Evolutionary conservation across 164 flowering plant species (phyloP), one percentile per base, ranked within the genome.

Genomic region (Malania oleifera): DNA sequence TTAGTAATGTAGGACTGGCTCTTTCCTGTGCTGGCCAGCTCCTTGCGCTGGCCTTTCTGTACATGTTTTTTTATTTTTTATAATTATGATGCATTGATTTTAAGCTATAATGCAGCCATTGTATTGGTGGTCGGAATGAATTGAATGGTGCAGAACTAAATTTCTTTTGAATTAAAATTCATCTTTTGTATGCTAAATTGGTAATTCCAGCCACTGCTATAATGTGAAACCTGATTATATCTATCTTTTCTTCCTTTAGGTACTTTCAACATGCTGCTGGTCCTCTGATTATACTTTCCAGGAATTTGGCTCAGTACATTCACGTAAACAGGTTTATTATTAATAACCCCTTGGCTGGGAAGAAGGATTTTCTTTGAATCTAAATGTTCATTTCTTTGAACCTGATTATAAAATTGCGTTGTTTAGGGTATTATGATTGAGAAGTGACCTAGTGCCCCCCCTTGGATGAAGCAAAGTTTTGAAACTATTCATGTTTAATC

Each of bases 251-350:
- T 63, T 29, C 37, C 19, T 78, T 65, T 76, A 95, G 99, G 80
- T 95, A 95, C 68, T 91, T 95, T 64, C 85, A 96, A 34, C 99
- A 95, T 82, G 98, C 98, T 15, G 55, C 78, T 71, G 84, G 95
- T 65, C 62, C 91, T 19, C 73, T 89, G 37, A 3, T 91, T 50
- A 74, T 95, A 54, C 87, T 95, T 15, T 85, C 99, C 56, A 87
- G 79, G 73, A 86, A 81, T 66, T 74, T 95, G 74, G 96, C 89
- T 47, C 85, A 72, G 54, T 84, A 87, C 64, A 83, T 91, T 24
- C 63, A 83, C 61, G 67, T 89, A 49, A 95, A 95, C 88, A 91
- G 98, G 99, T 95, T 22, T 56, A 82, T 54, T 34, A 20, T 66
- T 7, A 25, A 52, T n/a, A 3, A 28, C 38, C 52, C 50, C 26